These are phyloP conservation scores for Triticum timopheevii DNA, from an alignment of 176 grass and related monocot genomes.

Conservation along the genomic window DNA sequence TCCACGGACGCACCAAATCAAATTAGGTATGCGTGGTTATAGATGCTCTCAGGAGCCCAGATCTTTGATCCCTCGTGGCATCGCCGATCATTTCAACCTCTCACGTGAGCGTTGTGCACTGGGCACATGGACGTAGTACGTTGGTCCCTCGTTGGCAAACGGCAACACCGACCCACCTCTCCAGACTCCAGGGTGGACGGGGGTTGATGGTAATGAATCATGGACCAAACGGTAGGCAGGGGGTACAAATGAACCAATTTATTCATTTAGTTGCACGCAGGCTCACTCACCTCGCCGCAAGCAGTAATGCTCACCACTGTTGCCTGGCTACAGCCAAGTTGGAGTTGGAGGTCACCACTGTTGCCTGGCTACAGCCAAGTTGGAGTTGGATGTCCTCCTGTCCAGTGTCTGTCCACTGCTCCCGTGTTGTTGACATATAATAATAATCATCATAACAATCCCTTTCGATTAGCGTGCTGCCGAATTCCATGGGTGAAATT, in stretches of 20 bases:
- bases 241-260: neutral
- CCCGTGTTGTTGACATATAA: too few relatives aligned
- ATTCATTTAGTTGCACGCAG: neutral
- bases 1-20: too few relatives aligned
- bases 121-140: constrained; percentile 30
- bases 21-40: neutral
- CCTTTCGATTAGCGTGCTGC: too few relatives aligned
- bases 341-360: neutral
- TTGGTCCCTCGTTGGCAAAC: neutral
- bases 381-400: neutral
- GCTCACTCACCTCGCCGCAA: neutral
- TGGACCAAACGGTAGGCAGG: neutral
- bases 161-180: too few relatives aligned
- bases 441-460: too few relatives aligned
- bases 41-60: neutral
- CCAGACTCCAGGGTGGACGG: neutral
- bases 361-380: neutral
- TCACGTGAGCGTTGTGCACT: neutral
- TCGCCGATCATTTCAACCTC: neutral
- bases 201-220: neutral
- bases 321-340: neutral
- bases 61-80: neutral
- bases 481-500: too few relatives aligned
- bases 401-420: too few relatives aligned
- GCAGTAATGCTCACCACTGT: neutral